phyloP scores from a whole-genome alignment of 495 filamentous ascomycete genomes.

The Sordaria brevicollis region DNA sequence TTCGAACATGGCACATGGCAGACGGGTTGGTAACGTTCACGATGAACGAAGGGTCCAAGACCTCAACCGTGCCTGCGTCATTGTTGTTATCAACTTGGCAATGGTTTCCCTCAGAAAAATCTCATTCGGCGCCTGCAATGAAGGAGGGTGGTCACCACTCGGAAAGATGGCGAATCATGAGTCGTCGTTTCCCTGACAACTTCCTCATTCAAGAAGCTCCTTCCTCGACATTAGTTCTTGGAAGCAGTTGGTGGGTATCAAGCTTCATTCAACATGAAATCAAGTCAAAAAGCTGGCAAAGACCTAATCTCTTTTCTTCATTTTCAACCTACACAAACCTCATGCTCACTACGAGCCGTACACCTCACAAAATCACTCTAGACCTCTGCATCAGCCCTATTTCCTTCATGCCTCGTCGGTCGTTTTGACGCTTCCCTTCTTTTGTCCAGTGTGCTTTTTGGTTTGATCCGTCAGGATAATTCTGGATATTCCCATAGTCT shows the following conservation, averaged over 20 bases:
- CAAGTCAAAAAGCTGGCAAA: neutral
- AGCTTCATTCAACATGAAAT: neutral
- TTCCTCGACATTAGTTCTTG: neutral
- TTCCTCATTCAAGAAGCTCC: neutral
- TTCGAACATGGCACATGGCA: neutral
- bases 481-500: neutral
- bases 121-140: neutral
- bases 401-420: neutral
- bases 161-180: neutral
- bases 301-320: neutral
- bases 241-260: neutral
- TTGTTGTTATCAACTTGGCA: neutral
- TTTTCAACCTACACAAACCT: neutral
- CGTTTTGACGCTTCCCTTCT: neutral
- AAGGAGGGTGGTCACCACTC: neutral
- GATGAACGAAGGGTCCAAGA: neutral
- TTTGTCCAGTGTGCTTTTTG: neutral
- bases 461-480: neutral
- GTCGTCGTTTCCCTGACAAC: neutral
- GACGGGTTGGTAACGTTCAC: neutral
- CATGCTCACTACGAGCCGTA: neutral
- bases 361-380: neutral
- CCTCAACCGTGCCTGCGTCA: neutral
- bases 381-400: neutral
- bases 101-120: neutral